Base-by-base conservation (phyloP, 2,329 filamentous ascomycete species). In the Rhynchosporium graminicola region DNA sequence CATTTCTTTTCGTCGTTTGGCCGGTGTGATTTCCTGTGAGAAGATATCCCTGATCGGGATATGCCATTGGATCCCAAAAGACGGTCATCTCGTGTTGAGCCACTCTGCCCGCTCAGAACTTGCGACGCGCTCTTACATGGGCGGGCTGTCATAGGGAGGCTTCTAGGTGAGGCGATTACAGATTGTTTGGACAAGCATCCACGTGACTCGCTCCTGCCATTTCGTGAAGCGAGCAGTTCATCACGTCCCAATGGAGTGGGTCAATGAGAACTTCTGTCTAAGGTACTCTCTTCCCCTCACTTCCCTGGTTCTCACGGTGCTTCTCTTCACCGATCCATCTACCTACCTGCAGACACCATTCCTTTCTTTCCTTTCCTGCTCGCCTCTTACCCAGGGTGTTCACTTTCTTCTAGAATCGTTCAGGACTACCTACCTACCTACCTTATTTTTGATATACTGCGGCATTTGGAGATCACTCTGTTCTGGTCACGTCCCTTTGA, bases 201-300 rank as follows among this genome's bases (percentile, higher is more conserved):
- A 54, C 51, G 20, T 40, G 51, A 42, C 13, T 54, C 50, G 36
- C 36, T 42, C 51, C 33, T 54, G 10, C 26, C 51, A 12, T 42
- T 54, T 42, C 28, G 51, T n/a, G 33, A 15, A 20, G 36, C 8
- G n/a, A 54, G 33, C 38, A 31, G 12, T 54, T 54, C 36, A 38
- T 38, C 5, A 40, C 50, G 26, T 33, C 50, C 50, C n/a, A 12
- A n/a, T 13, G 7, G 20, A 5, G 15, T 38, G 15, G 31, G 50
- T 46, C 50, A 52, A 52, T n/a, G 15, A 20, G 20, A 20, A 20
- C 20, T 20, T 20, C 20, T 20, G 20, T 20, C 20, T 20, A 20
- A 20, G 20, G 20, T 20, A 20, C 20, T 20, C 20, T 20, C 20
- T 20, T 20, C 20, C 20, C 20, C 20, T 20, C 20, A 20, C 20